Evolutionary conservation across 306 rosid species (phyloP).

Genomic region (Citrullus mucosospermus): DNA sequence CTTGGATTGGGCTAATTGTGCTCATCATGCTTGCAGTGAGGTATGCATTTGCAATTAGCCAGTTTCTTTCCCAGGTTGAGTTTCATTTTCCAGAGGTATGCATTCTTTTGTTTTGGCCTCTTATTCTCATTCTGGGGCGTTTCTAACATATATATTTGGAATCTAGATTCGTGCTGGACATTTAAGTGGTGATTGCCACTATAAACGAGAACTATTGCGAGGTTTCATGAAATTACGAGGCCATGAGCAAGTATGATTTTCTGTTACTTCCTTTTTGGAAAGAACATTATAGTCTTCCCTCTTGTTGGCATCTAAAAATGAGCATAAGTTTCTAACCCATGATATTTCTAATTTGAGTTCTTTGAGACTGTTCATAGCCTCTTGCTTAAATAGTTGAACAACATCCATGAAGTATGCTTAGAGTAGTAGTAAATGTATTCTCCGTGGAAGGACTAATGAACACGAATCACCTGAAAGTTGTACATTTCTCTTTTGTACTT

Average conservation of each 20-base stretch:
- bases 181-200: slow-evolving; percentile 94
- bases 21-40: slow-evolving; percentile 97
- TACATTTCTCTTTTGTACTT: not conserved
- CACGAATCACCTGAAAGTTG: not conserved
- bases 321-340: not conserved
- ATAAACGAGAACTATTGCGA: slow-evolving; percentile 62
- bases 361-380: not conserved
- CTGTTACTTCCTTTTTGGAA: not conserved
- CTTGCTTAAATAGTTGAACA: not conserved
- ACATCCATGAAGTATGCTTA: not conserved
- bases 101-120: not conserved
- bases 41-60: slow-evolving; percentile 18
- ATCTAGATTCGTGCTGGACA: slow-evolving; percentile 76
- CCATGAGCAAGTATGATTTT: slow-evolving; percentile 58
- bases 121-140: not conserved
- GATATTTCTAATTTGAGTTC: not conserved
- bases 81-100: not conserved
- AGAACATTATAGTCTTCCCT: not conserved
- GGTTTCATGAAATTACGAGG: slow-evolving; percentile 50
- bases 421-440: not conserved
- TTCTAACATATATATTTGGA: not conserved
- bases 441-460: not conserved
- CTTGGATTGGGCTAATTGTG: slow-evolving; percentile 72
- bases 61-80: not conserved
- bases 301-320: not conserved